Evolutionary conservation across 352 stramenopile genomes (phyloP), one percentile per base, ranked within the genome.

Genomic region (Thalassiosira pacifica): DNA sequence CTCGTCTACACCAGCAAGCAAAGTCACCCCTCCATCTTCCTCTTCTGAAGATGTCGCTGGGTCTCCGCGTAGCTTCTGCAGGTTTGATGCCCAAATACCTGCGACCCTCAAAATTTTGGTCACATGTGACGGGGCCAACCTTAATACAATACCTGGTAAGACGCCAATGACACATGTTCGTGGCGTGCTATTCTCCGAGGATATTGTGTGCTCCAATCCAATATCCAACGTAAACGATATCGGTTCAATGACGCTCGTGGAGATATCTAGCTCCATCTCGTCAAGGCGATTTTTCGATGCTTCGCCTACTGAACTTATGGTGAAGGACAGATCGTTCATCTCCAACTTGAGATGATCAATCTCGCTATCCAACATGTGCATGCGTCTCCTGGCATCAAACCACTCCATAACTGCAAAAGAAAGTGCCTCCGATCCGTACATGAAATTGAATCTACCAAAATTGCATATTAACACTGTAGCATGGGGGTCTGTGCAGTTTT

Each of bases 381-480:
- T 31, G 29, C 73, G 71, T 40, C 74, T 72, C 45, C 76, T 65
- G 27, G 29, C 24, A 45, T 88, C 60, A 65, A 94, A 95, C 92
- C 92, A 96, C 27, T 89, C 37, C 45, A 85, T 57, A 26, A 96
- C 83, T 53, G 78, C 45, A 31, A 74, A 37, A 10, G 85, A 82
- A 24, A 87, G 61, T 32, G 69, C 53, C 13, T 85, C 78, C n/a
- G 83, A 92, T 34, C 90, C 92, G 77, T 95, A 95, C 0, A 71
- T 83, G 9, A 96, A 86, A 29, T 88, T 83, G 53, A 96, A 91
- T 76, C 83, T 85, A 70, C 92, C 92, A 71, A 96, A 88, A 76
- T 96, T 92, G 67, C 93, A 93, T 53, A 95, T 88, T 13, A 96
- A 70, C 1, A 91, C 76, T 40, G 76, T 91, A 10, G 90, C 81